These are phyloP conservation scores for Aspergillus sp. DNA, from an alignment of 2,329 filamentous ascomycete genomes.

Conservation along the genomic window DNA sequence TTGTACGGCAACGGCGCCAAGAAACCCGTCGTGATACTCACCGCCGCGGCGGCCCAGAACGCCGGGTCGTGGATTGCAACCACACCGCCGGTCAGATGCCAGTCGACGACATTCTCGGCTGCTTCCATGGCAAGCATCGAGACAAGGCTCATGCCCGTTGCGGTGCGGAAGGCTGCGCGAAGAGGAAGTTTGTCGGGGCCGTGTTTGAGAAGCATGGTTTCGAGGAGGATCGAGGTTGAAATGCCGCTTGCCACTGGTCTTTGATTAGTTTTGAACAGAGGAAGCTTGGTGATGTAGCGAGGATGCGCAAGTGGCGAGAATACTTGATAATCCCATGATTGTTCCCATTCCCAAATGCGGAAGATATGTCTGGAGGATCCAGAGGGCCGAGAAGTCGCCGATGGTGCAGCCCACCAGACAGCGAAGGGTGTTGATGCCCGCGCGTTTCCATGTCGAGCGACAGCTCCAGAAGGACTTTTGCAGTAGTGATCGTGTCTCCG, in stretches of 20 bases:
- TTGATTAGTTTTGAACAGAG: not conserved
- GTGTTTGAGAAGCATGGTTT: constrained; percentile 51
- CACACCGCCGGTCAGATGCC: constrained; percentile 53
- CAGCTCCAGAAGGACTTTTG: constrained; percentile 36
- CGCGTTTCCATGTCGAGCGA: constrained; percentile 49
- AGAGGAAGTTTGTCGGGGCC: constrained; percentile 52
- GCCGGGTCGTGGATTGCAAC: constrained; percentile 48
- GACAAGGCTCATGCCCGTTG: constrained; percentile 59
- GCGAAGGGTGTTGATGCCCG: constrained; percentile 55
- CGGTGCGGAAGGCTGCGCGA: constrained; percentile 50
- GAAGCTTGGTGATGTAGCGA: no score
- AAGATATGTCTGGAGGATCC: constrained; percentile 52
- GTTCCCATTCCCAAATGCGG: constrained; percentile 48
- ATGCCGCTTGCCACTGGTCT: constrained; percentile 52
- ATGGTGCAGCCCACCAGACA: constrained; percentile 57
- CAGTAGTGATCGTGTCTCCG: not conserved
- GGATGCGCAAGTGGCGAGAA: constrained; percentile 8
- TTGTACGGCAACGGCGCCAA: constrained; percentile 56
- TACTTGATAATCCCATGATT: constrained; percentile 57
- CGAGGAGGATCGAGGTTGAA: constrained; percentile 52
- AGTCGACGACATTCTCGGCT: constrained; percentile 57
- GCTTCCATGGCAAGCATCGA: constrained; percentile 61
- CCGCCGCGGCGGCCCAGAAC: constrained; percentile 54
- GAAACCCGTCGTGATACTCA: constrained; percentile 30
- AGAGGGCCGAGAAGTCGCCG: constrained; percentile 59